Percentiles rank a stretch among this genome's conserved stretches.
phyloP scores from a whole-genome alignment of 495 filamentous ascomycete genomes.

The Lindgomyces ingoldianus region DNA sequence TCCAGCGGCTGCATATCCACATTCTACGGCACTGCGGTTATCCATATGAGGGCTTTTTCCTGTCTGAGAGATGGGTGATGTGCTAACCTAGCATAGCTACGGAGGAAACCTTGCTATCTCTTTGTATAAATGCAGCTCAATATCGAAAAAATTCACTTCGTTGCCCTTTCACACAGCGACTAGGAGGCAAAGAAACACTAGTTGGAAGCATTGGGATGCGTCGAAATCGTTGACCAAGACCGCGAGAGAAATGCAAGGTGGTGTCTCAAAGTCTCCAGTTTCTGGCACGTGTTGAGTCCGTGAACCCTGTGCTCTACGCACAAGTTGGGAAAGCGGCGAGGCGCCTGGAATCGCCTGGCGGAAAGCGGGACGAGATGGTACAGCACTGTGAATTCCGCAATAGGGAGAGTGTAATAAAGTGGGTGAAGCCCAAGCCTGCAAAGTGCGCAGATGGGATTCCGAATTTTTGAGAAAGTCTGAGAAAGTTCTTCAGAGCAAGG shows the following conservation, averaged over 20 bases:
- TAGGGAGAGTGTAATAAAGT: slow-evolving; percentile 51
- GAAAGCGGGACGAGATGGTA: slow-evolving; percentile 62
- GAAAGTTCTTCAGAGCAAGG: background rate
- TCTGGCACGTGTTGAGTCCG: slow-evolving; percentile 56
- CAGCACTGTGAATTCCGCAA: slow-evolving; percentile 60
- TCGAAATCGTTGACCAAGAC: slow-evolving; percentile 55
- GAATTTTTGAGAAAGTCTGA: slow-evolving; percentile 52
- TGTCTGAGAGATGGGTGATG: background rate
- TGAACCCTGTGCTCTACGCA: slow-evolving; percentile 51
- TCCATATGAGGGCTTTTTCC: slow-evolving; percentile 48
- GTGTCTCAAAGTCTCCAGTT: slow-evolving; percentile 55
- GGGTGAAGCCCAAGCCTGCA: slow-evolving; percentile 47
- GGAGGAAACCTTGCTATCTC: slow-evolving; percentile 58
- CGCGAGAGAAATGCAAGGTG: slow-evolving; percentile 55
- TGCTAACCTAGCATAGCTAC: slow-evolving; percentile 49
- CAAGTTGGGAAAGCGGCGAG: slow-evolving; percentile 53
- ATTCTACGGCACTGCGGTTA: slow-evolving; percentile 64
- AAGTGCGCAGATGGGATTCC: slow-evolving; percentile 55
- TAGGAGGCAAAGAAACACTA: slow-evolving; percentile 54
- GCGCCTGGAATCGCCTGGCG: slow-evolving; percentile 57
- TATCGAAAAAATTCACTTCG: slow-evolving; percentile 55
- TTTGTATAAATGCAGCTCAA: slow-evolving; percentile 49
- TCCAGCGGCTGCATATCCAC: too few species aligned
- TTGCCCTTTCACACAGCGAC: slow-evolving; percentile 61
- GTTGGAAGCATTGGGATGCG: slow-evolving; percentile 55